Evolutionary conservation across 805 yeast species (phyloP).

Genomic region (Komagataella pseudopastoris): DNA sequence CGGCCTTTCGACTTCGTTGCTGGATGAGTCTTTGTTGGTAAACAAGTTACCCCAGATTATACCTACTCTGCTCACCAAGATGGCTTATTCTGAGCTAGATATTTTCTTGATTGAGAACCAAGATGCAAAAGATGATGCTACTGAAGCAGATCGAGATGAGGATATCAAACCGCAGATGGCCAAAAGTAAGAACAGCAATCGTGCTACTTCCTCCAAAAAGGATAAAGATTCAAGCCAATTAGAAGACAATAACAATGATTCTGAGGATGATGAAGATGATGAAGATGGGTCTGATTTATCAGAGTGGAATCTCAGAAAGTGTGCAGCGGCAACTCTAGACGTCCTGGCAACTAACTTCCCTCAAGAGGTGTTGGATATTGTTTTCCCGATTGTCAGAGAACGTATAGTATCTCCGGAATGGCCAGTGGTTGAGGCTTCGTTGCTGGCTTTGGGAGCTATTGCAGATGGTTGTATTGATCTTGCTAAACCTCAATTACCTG

Average conservation of each 20-base stretch:
- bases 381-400: conserved; percentile 66
- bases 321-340: conserved; percentile 90
- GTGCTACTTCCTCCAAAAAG: conserved; percentile 9
- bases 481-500: conserved; percentile 61
- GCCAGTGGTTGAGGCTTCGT: conserved; percentile 89
- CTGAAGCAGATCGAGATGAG: conserved; percentile 70
- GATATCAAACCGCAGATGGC: conserved; percentile 79
- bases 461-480: conserved; percentile 76
- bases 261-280: conserved; percentile 60
- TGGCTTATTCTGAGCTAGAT: conserved; percentile 84
- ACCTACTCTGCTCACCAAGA: conserved; percentile 67
- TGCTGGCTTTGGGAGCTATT: conserved; percentile 89
- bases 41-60: conserved; percentile 50
- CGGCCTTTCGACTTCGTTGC: conserved; percentile 50
- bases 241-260: conserved; percentile 37
- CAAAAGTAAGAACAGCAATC: conserved; percentile 38
- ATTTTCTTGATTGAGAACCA: conserved; percentile 45
- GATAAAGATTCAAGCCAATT: conserved; percentile 13
- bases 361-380: conserved; percentile 44
- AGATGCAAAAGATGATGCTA: conserved; percentile 66
- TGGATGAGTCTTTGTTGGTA: conserved; percentile 40
- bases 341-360: conserved; percentile 60
- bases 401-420: conserved; percentile 60
- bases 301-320: conserved; percentile 87
- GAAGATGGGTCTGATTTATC: conserved; percentile 54